Evolutionary conservation across 208 protist genomes (phyloP).

Genomic region (Acanthamoeba culbertsoni): DNA sequence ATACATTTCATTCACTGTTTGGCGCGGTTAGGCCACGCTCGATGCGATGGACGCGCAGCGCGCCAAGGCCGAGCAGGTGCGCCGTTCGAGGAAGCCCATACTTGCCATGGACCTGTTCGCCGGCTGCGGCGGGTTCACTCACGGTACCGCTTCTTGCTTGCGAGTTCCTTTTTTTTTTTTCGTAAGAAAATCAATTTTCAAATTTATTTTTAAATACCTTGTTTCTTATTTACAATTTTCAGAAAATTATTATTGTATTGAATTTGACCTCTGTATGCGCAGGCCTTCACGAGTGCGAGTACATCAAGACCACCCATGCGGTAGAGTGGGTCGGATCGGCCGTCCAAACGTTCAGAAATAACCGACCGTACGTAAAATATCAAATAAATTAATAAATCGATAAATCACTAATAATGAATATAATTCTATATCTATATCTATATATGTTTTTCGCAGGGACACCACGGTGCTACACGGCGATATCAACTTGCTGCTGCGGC

Average conservation of each 20-base stretch:
- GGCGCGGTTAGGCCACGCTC: not conserved
- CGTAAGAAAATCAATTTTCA: no score
- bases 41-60: not conserved
- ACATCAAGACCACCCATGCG: constrained; percentile 42
- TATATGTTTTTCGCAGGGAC: not conserved
- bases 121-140: constrained; percentile 53
- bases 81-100: not conserved
- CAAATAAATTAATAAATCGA: no score
- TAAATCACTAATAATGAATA: no score
- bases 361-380: not conserved
- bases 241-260: not conserved
- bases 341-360: constrained; percentile 20
- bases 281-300: constrained; percentile 25
- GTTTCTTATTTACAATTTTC: not conserved
- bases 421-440: not conserved
- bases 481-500: not conserved
- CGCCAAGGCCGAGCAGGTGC: not conserved
- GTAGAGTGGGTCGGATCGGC: constrained; percentile 42
- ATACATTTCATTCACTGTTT: no score
- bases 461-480: not conserved
- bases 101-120: constrained; percentile 56
- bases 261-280: not conserved
- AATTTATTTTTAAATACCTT: no score
- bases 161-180: no score
- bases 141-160: not conserved